Evolutionary conservation across 345 rosid genomes (phyloP), one percentile per base, ranked within the genome.

Genomic region (Rhodamnia argentea): DNA sequence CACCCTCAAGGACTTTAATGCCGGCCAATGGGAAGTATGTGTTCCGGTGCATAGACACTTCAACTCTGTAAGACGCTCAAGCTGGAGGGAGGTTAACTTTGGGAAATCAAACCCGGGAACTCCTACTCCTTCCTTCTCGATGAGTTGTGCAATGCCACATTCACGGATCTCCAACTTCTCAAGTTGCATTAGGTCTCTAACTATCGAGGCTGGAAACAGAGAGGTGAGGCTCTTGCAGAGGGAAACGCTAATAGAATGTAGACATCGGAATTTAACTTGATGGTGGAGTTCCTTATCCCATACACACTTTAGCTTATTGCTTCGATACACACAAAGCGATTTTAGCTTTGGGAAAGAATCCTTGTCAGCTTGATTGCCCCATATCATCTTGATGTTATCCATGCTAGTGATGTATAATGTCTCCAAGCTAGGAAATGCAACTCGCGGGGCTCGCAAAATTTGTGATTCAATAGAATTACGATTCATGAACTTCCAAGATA

Each of bases 331-430:
- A 1, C n/a, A 0, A 0, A 59, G 70, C 0, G 3, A 1, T 12
- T n/a, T 59, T 59, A 59, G 2, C 2, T 13, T 59, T 1, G 16
- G 0, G 18, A 59, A 59, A 59, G 37, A n/a, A 5, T n/a, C 2
- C 4, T 0, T 4, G 0, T 1, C 16, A 59, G 2, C 0, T n/a
- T 5, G 2, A n/a, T n/a, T 12, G 0, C n/a, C 37, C 37, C 18
- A 59, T n/a, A n/a, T n/a, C 37, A 13, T n/a, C 70, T 59, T 18
- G 0, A 59, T 6, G 0, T 13, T n/a, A 59, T n/a, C 18, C 18
- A 13, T 5, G 70, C 2, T 0, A 0, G 0, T 0, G 7, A n/a
- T 12, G 5, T 2, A 0, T 59, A 59, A 59, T 2, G 16, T 3
- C 37, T 59, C 70, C 70, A 59, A 59, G 4, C 0, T n/a, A n/a